phyloP scores from a whole-genome alignment of 305 asterid genomes.

The Caryopteris hybrid region DNA sequence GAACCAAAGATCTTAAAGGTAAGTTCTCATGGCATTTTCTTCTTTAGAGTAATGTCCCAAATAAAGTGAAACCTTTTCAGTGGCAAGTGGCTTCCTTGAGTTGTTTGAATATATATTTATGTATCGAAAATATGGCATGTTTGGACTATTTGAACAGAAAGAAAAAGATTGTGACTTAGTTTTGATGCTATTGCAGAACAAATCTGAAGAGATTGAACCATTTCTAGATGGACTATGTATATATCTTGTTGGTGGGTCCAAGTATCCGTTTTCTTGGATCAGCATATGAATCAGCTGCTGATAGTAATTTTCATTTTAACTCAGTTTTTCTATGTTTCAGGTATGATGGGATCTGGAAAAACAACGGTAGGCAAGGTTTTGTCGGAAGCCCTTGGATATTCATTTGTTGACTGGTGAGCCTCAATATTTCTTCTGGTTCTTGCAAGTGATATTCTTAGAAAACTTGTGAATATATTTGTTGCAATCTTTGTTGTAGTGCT shows the following conservation, averaged over 20 bases:
- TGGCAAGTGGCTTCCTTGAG: not conserved
- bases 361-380: constrained; percentile 86
- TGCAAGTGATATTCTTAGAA: not conserved
- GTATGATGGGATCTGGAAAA: constrained; percentile 99
- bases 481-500: not conserved
- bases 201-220: constrained; percentile 64
- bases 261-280: constrained; percentile 6
- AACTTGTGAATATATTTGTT: not conserved
- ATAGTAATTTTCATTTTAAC: constrained; percentile 4
- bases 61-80: not conserved
- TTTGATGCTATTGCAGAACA: constrained; percentile 52
- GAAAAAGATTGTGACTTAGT: constrained; percentile 14
- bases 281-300: not conserved
- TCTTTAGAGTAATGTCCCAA: not conserved
- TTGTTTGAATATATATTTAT: not conserved
- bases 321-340: constrained; percentile 31
- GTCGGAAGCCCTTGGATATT: constrained; percentile 74
- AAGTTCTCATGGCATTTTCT: constrained; percentile 18
- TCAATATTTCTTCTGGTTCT: constrained; percentile 10
- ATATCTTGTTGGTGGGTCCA: constrained; percentile 85
- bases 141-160: constrained; percentile 2
- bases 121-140: constrained; percentile 1
- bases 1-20: constrained; percentile 57
- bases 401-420: constrained; percentile 80
- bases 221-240: constrained; percentile 66